phyloP scores from a whole-genome alignment of 306 rosid genomes.

The Ormosia emarginata region DNA sequence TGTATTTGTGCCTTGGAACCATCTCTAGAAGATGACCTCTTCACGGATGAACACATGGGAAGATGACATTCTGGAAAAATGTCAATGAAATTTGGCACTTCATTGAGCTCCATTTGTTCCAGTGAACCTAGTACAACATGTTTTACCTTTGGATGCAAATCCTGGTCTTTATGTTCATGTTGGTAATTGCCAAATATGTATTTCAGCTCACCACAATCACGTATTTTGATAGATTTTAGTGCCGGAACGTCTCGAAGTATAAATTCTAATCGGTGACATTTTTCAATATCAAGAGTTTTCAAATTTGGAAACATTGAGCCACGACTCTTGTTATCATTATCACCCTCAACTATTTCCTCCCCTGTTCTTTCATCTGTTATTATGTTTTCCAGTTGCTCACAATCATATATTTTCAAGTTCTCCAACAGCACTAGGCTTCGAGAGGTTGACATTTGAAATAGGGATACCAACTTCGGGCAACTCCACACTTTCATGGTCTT shows the following conservation, averaged over 20 bases:
- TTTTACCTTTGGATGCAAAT: neutral
- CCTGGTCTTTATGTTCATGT: neutral
- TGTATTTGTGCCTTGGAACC: neutral
- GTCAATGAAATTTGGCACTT: neutral
- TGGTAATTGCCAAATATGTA: neutral
- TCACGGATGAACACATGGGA: neutral
- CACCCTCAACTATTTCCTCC: neutral
- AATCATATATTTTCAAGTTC: rapidly evolving
- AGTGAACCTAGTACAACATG: neutral
- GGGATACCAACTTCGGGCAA: neutral
- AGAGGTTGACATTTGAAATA: neutral
- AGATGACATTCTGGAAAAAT: neutral
- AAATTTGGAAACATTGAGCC: neutral
- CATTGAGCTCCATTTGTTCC: rapidly evolving
- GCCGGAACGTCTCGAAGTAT: neutral
- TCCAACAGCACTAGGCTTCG: neutral
- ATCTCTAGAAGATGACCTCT: neutral
- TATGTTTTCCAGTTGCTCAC: neutral
- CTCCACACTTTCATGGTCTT: rapidly evolving
- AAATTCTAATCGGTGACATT: neutral
- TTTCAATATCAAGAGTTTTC: rapidly evolving
- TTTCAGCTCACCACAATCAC: neutral
- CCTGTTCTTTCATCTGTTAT: neutral
- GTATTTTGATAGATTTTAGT: neutral
- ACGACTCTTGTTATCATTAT: neutral